Base-by-base conservation (phyloP, 2,329 filamentous ascomycete genomes). In the Orbilia javanica region DNA sequence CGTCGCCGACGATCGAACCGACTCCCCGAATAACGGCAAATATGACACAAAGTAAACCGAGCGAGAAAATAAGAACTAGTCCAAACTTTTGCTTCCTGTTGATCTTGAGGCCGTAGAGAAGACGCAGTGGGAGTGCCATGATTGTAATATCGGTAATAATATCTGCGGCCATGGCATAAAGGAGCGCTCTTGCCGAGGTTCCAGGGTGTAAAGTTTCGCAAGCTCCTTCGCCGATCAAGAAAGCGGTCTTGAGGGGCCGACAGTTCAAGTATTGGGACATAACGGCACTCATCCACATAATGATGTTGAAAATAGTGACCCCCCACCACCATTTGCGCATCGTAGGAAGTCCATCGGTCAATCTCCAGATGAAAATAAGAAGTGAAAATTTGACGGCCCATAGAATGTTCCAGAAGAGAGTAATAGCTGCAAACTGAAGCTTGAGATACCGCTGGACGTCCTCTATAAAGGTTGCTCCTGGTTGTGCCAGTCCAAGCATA, bases 391-490 rank as follows among this genome's bases (percentile, higher is more conserved):
- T 83, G 78, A 83, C 81, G 48, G 79, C 80, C 82, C 82, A 83
- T n/a, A 83, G 79, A 48, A 82, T 80, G 46, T 81, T 82, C 82
- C 82, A 83, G 80, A 82, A 83, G 36, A 83, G 79, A 42, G 82
- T 80, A 76, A 80, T 79, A 66, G 82, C 82, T 63, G 82, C 80
- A 68, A 83, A 83, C 77, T 82, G 80, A 29, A 78, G 81, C 18
- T 69, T 79, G 39, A 83, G 81, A 46, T 83, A 83, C 3, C 65
- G 27, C 62, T 81, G 78, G 11, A 81, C 81, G 18, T 71, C 67
- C 22, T 53, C 62, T 20, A 78, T 3, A 22, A 78, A 78, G n/a
- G 18, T 68, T 29, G 52, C 25, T 6, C 67, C 67, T 6, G 74
- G 74, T 31, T 72, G 62, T 11, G 62, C 67, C 29, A 72, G 74